phyloP scores from a whole-genome alignment of 106 monocot species.

The Acanthochlamys bracteata region DNA sequence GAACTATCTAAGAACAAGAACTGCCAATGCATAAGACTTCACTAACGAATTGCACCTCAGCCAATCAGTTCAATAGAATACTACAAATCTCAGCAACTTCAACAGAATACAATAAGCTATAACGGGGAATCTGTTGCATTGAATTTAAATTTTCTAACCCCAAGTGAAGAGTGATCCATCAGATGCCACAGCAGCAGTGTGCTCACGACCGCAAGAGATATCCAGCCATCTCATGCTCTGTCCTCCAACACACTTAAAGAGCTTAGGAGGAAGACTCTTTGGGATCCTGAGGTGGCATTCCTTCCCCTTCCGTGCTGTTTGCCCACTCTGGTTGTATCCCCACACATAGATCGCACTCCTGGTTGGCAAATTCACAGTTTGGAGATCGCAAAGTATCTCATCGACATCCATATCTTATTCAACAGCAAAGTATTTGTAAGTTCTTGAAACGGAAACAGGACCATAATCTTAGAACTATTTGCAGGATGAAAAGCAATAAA shows the following conservation, averaged over 20 bases:
- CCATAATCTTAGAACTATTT: no score
- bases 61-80: no score
- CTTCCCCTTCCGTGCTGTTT: constrained; percentile 64
- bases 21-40: no score
- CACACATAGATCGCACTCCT: constrained; percentile 89
- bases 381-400: constrained; percentile 28
- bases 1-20: no score
- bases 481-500: no score
- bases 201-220: constrained; percentile 84
- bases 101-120: no score
- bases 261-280: constrained; percentile 40
- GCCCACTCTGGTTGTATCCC: constrained; percentile 94
- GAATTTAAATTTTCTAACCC: constrained; percentile 28
- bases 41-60: no score
- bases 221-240: constrained; percentile 68
- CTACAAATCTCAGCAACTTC: no score
- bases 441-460: no score
- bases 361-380: constrained; percentile 25
- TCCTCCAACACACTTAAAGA: constrained; percentile 27
- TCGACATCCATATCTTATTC: constrained; percentile 31
- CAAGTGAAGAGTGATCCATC: constrained; percentile 88
- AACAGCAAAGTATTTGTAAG: background rate
- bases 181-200: constrained; percentile 82
- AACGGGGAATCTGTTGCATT: no score
- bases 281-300: constrained; percentile 68